Evolutionary conservation across 2,329 filamentous ascomycete genomes (phyloP), one percentile per base, ranked within the genome.

Genomic region (Venturia asperata): DNA sequence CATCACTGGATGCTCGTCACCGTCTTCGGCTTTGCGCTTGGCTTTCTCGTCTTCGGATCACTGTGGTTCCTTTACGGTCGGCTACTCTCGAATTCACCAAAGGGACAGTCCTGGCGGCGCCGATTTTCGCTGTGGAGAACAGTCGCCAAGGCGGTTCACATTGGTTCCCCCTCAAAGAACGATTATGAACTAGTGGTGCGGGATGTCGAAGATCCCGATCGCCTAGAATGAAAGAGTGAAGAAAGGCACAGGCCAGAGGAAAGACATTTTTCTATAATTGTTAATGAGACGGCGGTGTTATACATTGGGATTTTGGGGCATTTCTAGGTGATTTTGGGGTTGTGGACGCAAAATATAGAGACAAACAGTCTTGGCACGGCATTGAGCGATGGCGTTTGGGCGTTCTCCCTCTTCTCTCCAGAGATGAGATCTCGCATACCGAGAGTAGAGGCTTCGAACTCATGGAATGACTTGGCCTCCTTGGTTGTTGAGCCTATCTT

Each of bases 1-100:
- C 70, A 71, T 15, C 74, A 85, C 71, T 85, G 83, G 83, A 68
- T 85, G 64, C 74, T 85, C 61, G 76, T 85, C 11, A 85, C 83
- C 1, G 70, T 82, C 41, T 70, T 80, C 41, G 83, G 83, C n/a
- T 84, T 84, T 69, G 68, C 78, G 30, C 67, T 83, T 7, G 82
- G 80, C 19, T 81, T 80, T 52, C 70, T 81, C 10, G 74, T 84
- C 11, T 80, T 83, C 21, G 76, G 80, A 65, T 73, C 77, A 64
- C 69, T 82, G 49, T 85, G 82, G 78, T 82, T 80, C 76, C 72
- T 78, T 41, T 84, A 83, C 68, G 77, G 76, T 21, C 77, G 78
- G 72, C 72, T 70, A 9, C 62, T 63, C 41, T 63, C 62, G 19
- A 45, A 34, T 34, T 43, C 37, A 17, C 43, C 62, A n/a, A 63